Base-by-base conservation (phyloP, 73 alveolate species). In the Durusdinium trenchii region DNA sequence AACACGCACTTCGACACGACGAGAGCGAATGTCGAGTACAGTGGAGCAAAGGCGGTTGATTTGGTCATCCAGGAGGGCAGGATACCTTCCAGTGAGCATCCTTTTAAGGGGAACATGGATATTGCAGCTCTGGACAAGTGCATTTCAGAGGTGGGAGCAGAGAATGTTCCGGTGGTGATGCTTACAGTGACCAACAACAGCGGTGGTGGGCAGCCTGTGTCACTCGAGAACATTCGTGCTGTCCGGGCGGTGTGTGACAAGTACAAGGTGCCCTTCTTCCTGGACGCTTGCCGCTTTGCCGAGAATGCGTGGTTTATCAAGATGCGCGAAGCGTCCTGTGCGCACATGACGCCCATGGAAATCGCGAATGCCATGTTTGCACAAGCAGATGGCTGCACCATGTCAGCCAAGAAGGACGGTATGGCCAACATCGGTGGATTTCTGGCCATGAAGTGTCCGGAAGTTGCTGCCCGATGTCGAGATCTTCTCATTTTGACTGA, bases 31-130 rank as follows among this genome's bases (percentile, higher is more conserved):
- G 98, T 99, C 28, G 99, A 99, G 90, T 96, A 96, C 94, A 91
- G 97, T 93, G 99, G 99, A 20, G 97, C 99, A 1, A 99, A 89
- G 57, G 99, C 99, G 54, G 95, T 99, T 50, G 99, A 99, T 67
- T 73, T 99, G 51, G 98, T 96, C 67, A 86, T 64, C 51, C 98
- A 85, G 69, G 99, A 99, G 94, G 95, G 97, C 91, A 57, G 61
- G 64, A 89, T 96, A 43, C 99, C 99, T 67, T 95, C 94, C 99
- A 82, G 64, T 67, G 95, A 96, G 79, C 97, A 96, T 83, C 99
- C 99, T 43, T 99, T 99, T 94, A 99, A 99, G 99, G 99, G 99
- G 69, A 99, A 99, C 92, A 99, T 99, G 99, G 99, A 99, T 82
- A 76, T 92, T 7, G 81, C 46, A 51, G 94, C 94, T 35, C 64